A percentile compares a stretch with the other conserved stretches of the same genome.
Evolutionary conservation across 2,329 filamentous ascomycete genomes (phyloP).

Genomic region (Pezicula rhizophila): DNA sequence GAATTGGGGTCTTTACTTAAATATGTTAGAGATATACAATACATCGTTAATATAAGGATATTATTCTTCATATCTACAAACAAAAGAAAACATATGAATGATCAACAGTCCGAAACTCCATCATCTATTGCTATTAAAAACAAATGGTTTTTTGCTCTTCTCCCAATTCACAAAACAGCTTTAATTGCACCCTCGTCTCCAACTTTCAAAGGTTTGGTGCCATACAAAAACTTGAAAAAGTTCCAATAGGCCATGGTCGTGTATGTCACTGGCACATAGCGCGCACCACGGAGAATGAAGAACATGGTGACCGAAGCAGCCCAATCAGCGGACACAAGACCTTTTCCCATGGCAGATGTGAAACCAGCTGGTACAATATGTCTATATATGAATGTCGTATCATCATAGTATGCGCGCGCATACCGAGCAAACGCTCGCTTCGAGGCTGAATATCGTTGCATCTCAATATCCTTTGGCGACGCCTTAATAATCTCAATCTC

Average conservation of each 20-base stretch:
- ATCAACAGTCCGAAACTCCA: too few species aligned
- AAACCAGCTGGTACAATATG: conserved; percentile 8
- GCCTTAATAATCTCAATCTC: neutral
- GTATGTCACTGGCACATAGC: conserved; percentile 10
- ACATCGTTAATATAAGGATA: too few species aligned
- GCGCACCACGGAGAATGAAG: conserved; percentile 10
- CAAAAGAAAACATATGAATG: too few species aligned
- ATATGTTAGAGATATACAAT: too few species aligned
- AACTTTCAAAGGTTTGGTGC: neutral
- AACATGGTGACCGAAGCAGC: conserved; percentile 7
- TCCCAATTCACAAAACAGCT: too few species aligned
- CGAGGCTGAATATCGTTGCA: conserved; percentile 1
- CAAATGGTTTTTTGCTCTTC: too few species aligned
- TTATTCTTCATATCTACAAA: too few species aligned
- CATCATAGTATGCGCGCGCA: conserved; percentile 3
- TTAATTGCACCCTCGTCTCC: neutral
- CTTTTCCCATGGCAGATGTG: conserved; percentile 2
- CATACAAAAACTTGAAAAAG: conserved; percentile 8
- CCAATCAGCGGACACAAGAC: conserved; percentile 3
- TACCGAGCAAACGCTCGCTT: conserved; percentile 1
- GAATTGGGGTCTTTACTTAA: too few species aligned
- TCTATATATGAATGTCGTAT: conserved; percentile 5
- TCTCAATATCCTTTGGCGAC: neutral
- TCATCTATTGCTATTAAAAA: too few species aligned
- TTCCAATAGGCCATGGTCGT: conserved; percentile 6